Base-by-base conservation (phyloP, 2,329 filamentous ascomycete genomes). In the Paraphaeosphaeria minitans region DNA sequence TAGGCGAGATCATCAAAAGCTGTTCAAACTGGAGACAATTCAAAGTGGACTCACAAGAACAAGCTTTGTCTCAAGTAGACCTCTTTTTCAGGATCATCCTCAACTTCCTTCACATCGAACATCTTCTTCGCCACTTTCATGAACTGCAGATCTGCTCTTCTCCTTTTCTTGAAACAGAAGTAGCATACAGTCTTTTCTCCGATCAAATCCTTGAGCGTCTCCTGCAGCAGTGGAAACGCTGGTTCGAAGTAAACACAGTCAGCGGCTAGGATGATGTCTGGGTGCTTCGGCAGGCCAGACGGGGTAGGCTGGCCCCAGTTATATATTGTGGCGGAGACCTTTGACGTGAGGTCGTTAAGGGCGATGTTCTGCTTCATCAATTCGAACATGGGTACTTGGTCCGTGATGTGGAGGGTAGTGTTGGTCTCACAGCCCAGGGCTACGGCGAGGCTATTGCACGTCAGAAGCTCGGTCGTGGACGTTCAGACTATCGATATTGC, bases 201-300 rank as follows among this genome's bases (percentile, higher is more conserved):
- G 64, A 97, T 82, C 49, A 97, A 82, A 62, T 91, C 87, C 59
- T 85, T 81, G 64, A 98, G 80, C 6, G 94, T 98, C 63, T 87
- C 80, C 71, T 95, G 84, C 48, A 99, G 84, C 35, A 97, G 82
- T 31, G 94, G 93, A 72, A 98, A 98, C 1, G 95, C 92, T 2
- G 94, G 93, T 77, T 98, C 95, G 76, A 96, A 96, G 81, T 98
- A 99, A 50, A 97, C 93, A 78, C 94, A 98, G 77, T 98, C 95
- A 42, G 93, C 94, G 3, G 95, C 95, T n/a, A 98, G 84, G 56
- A 99, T 88, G 56, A 97, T 82, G 69, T 93, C 87, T 19, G 93
- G 92, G 62, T 85, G 85, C 66, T 82, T 81, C 55, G 82, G 77
- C 52, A 81, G 62, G 56, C 67, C 54, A 58, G 77, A 55, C 60